Base-by-base conservation (phyloP, 805 yeast genomes). In the Maudiozyma bulderi region DNA sequence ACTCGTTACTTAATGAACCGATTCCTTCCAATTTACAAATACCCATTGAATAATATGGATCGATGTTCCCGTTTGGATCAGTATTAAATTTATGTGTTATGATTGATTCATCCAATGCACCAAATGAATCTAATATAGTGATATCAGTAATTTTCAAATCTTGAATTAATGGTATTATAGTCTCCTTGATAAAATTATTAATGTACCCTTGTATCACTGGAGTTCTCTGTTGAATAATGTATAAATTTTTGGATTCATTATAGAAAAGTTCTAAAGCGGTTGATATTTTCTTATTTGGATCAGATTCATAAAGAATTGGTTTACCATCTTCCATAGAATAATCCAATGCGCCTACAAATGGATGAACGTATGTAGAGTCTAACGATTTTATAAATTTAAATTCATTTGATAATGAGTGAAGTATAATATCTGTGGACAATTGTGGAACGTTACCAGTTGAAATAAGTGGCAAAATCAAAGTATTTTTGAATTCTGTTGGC, bases 361-460 rank as follows among this genome's bases (percentile, higher is more conserved):
- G 96, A 59, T 84, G 86, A 8, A 89, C 65, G 54, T 71, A 77
- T 3, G 69, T 63, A 46, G 81, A 81, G 57, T 84, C 84, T 31
- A 90, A 65, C 13, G 76, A 59, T 9, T 76, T 80, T 3, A 82
- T 71, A 38, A 75, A 76, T 49, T 65, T 53, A 50, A 82, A 76
- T 5, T 71, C 72, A 26, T 43, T 34, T 4, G 56, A 47, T 3
- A 48, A 32, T 2, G 69, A 63, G 57, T 83, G 84, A 8, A 89
- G 70, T 29, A 91, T 66, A 32, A 90, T 70, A 64, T 90, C 98
- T 6, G 77, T 65, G 0, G 90, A 67, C 45, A 91, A 68, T 63
- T 93, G 99, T 0, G 98, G 95, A 3, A 89, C 84, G 58, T 91
- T 93, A 7, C 95, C 98, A 6, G 86, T 76, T 3, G 96, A 80